Base-by-base conservation (phyloP, 495 filamentous ascomycete species). In the Clohesyomyces aquaticus region DNA sequence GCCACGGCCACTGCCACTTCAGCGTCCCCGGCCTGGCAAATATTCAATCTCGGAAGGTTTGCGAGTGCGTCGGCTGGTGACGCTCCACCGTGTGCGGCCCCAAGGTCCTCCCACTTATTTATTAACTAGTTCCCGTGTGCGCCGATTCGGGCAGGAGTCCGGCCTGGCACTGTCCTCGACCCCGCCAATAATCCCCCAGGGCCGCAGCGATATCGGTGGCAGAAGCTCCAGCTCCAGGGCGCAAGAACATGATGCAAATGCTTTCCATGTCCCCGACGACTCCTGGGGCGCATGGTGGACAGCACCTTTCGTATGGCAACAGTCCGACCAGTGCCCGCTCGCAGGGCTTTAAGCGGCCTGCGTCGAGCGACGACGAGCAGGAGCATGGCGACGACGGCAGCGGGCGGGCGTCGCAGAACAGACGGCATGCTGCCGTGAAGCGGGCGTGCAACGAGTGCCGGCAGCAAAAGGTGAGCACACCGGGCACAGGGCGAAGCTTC, bases 381-480 rank as follows among this genome's bases (percentile, higher is more conserved):
- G 66, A 69, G 23, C 43, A 63, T 45, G 66, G 51, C 27, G 63
- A 66, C 32, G 41, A 57, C 16, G 55, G 26, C 11, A 43, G 41
- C 9, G 52, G 58, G 27, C 50, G 55, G 28, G 16, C n/a, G 28
- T 14, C 51, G 25, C 41, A 51, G 22, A 19, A 26, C 35, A 19
- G 46, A 25, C 62, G 67, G 26, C 23, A 62, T 35, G 58, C 62
- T 18, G 61, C 54, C 21, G 67, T 66, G 52, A 70, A 70, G 49
- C 51, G 67, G 56, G 92, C 92, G 16, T 96, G 92, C 74, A 96
- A 97, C 77, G 91, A 97, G 73, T 97, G 93, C 75, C 85, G 91
- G 41, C 93, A 97, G 75, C 92, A 96, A 76, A 96, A 97, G 83
- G 91, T 93, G 70, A 16, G 28, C 12, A 26, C 55, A 47, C 11